phyloP scores from a whole-genome alignment of 202 grass and related monocot species.

The Carex sylvatica region DNA sequence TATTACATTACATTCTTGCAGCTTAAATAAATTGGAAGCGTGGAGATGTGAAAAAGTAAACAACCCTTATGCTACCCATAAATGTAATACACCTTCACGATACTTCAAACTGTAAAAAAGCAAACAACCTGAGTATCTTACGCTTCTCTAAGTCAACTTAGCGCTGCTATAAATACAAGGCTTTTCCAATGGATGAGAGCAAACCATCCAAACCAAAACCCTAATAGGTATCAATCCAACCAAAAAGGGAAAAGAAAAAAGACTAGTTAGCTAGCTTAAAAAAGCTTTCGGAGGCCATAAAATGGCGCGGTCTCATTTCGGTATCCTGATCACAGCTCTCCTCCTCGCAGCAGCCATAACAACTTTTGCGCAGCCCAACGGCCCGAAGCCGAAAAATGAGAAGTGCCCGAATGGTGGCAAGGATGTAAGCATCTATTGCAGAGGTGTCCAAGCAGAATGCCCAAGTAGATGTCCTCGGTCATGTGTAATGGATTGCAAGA shows the following conservation, averaged over 20 bases:
- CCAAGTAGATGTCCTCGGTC: background rate
- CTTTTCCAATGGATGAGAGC: background rate
- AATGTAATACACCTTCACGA: too few relatives aligned
- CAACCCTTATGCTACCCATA: too few relatives aligned
- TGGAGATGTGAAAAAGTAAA: too few relatives aligned
- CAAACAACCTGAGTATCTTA: background rate
- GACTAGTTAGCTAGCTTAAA: background rate
- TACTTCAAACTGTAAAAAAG: background rate
- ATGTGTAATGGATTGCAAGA: conserved; percentile 4
- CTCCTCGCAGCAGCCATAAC: background rate
- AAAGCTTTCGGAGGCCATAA: too few relatives aligned
- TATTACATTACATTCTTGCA: too few relatives aligned
- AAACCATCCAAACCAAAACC: background rate
- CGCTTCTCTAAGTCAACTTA: background rate
- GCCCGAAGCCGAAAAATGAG: background rate
- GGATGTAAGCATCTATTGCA: background rate
- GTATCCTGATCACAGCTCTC: background rate
- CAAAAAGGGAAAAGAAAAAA: background rate
- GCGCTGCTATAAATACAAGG: background rate
- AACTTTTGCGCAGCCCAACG: background rate
- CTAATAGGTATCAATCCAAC: background rate
- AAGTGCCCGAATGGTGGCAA: background rate
- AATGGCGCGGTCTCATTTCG: background rate
- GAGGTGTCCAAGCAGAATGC: background rate
- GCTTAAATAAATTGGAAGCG: too few relatives aligned